Conservation (phyloP, 768 basidiomycete species). For the Clathrus columnatus region DNA sequence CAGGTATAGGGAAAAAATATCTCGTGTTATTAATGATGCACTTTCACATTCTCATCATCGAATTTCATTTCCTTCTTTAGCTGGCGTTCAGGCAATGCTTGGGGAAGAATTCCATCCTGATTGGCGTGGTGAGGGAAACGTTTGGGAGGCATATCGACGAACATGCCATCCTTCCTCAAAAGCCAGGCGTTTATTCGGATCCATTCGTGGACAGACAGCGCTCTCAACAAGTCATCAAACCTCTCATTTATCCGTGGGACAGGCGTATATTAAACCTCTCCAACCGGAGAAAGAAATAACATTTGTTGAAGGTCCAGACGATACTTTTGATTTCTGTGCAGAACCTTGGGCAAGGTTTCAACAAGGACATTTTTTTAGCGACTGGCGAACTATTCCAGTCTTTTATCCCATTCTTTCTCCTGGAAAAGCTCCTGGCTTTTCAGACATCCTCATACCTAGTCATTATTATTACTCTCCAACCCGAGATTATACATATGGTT, state of each 20-base stretch:
- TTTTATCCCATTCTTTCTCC: conserved; percentile 96
- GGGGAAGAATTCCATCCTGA: conserved; percentile 67
- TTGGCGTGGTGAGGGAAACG: conserved; percentile 75
- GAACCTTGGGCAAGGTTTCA: conserved; percentile 76
- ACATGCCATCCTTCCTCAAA: conserved; percentile 74
- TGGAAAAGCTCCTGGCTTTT: conserved; percentile 74
- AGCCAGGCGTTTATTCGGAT: conserved; percentile 77
- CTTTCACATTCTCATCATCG: background rate
- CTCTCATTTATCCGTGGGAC: background rate
- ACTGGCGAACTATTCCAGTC: conserved; percentile 82
- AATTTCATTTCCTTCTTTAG: conserved; percentile 21
- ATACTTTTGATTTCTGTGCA: conserved; percentile 66
- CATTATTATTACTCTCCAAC: conserved; percentile 93
- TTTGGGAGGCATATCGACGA: conserved; percentile 92
- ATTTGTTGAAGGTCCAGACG: conserved; percentile 56
- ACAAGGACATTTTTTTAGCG: conserved; percentile 96
- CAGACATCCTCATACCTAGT: conserved; percentile 89
- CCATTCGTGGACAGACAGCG: conserved; percentile 40
- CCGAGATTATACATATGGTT: conserved; percentile 79
- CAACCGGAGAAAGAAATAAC: conserved; percentile 45
- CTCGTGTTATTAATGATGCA: conserved; percentile 1
- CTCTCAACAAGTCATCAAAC: background rate
- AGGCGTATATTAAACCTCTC: background rate
- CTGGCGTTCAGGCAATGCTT: conserved; percentile 44
- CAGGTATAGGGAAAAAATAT: conserved; percentile 20